phyloP scores from a whole-genome alignment of 2,329 filamentous ascomycete genomes.

The Stagonosporopsis rhizophila region DNA sequence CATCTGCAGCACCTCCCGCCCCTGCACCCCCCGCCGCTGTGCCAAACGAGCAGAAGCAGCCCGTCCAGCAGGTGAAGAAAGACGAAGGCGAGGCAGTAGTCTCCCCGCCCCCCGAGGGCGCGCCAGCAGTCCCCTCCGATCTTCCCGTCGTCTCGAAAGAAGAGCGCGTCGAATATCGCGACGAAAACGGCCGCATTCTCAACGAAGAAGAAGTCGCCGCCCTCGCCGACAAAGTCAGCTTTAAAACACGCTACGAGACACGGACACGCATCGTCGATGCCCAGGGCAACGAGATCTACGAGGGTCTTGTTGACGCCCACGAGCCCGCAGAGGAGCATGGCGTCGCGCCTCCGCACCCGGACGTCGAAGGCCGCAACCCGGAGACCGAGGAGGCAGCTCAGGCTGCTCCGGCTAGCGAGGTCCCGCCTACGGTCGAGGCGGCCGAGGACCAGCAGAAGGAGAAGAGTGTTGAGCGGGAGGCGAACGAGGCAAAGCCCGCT shows the following conservation, averaged over 20 bases:
- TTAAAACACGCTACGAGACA: conserved; percentile 96
- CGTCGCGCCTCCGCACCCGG: conserved; percentile 62
- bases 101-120: conserved; percentile 37
- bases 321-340: conserved; percentile 41
- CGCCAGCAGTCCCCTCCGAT: conserved; percentile 35
- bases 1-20: conserved; percentile 34
- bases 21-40: conserved; percentile 28
- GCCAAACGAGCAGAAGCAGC: conserved; percentile 23
- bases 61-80: conserved; percentile 25
- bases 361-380: conserved; percentile 64
- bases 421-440: conserved; percentile 51
- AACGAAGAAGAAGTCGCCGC: conserved; percentile 81
- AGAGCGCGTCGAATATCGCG: conserved; percentile 91
- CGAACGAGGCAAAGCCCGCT: conserved; percentile 47
- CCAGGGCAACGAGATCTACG: conserved; percentile 76
- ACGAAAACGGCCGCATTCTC: conserved; percentile 90
- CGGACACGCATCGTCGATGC: conserved; percentile 83
- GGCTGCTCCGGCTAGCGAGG: conserved; percentile 47
- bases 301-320: conserved; percentile 50
- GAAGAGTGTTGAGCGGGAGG: conserved; percentile 49
- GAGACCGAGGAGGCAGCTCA: conserved; percentile 58
- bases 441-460: conserved; percentile 55
- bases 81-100: conserved; percentile 40
- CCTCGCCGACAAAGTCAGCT: conserved; percentile 90
- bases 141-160: conserved; percentile 63